Evolutionary conservation across 1,139 yeast genomes (phyloP), one percentile per base, ranked within the genome.

Genomic region (Pichia sp.): DNA sequence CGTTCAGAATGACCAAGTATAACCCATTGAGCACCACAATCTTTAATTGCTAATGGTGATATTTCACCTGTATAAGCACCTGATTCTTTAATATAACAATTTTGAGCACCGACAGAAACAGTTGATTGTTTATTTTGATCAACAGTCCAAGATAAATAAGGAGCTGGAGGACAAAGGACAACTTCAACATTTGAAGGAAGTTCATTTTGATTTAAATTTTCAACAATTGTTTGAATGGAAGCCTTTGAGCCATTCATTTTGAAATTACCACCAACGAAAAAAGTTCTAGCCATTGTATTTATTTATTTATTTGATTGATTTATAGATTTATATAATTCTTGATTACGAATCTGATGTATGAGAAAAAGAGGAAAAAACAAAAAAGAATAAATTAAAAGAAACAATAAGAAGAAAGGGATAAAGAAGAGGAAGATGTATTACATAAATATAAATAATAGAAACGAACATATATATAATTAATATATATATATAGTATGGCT

Each of bases 31-130:
- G 89, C 94, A 58, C 96, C 96, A 62, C 84, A 77, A 67, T 92
- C 99, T 74, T 86, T 82, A 65, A 92, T 70, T 72, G 89, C 89
- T 52, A 76, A 80, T 49, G 94, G 92, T 50, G 95, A 82, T 64
- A 85, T 80, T 74, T 94, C 99, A 67, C 99, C 99, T 55, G 98
- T 92, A 85, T 67, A 92, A 52, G 99, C 98, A 73, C 99, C 98
- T 49, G 90, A 78, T 53, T 80, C 80, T 78, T 87, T 87, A 68
- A 74, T 71, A 70, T 79, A 90, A 54, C 89, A 80, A 73, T 92
- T 90, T 76, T 92, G 98, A 51, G 95, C 96, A 66, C 94, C 82
- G 51, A 92, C 76, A 49, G 75, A 72, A 51, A 94, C 89, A 57
- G 81, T 85, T 53, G 78, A 63, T 70, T 82, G 87, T 64, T 77